These are phyloP conservation scores for Ophiostoma ips DNA, from an alignment of 2,329 filamentous ascomycete genomes.

Conservation along the genomic window DNA sequence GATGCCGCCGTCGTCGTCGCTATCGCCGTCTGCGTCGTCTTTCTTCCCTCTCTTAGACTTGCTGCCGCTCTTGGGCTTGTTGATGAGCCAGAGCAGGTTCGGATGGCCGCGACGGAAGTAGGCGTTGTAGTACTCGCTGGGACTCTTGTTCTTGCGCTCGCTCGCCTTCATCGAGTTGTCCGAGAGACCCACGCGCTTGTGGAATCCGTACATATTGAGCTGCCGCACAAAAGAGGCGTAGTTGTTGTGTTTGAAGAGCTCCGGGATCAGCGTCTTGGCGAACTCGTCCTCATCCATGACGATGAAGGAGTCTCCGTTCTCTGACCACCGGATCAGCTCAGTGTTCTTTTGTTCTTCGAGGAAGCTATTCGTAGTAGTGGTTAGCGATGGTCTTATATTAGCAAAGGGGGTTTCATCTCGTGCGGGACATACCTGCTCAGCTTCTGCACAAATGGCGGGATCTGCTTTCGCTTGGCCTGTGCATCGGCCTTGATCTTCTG, in stretches of 20 bases:
- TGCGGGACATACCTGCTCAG: slow-evolving; percentile 59
- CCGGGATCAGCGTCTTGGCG: slow-evolving; percentile 89
- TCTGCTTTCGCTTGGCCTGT: slow-evolving; percentile 82
- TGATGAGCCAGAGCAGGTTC: slow-evolving; percentile 88
- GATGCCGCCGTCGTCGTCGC: slow-evolving; percentile 54
- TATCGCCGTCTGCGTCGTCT: slow-evolving; percentile 54
- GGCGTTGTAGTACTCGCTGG: slow-evolving; percentile 94
- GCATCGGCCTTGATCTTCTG: slow-evolving; percentile 75
- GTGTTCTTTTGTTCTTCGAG: slow-evolving; percentile 87
- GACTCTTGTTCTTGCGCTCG: slow-evolving; percentile 93
- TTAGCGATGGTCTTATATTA: slow-evolving; percentile 12
- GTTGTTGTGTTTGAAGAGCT: slow-evolving; percentile 98
- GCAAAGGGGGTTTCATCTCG: not conserved
- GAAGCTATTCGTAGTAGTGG: slow-evolving; percentile 60
- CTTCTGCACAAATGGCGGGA: slow-evolving; percentile 96
- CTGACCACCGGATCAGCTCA: slow-evolving; percentile 91
- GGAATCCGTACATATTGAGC: slow-evolving; percentile 95
- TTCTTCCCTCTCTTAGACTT: slow-evolving; percentile 45
- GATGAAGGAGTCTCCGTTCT: slow-evolving; percentile 91
- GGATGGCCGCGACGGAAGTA: slow-evolving; percentile 91
- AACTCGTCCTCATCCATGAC: slow-evolving; percentile 97
- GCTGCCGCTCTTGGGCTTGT: slow-evolving; percentile 72
- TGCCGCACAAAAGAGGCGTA: slow-evolving; percentile 94
- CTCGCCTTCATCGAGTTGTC: slow-evolving; percentile 97
- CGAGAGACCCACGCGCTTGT: slow-evolving; percentile 85